Percentiles rank a stretch among this genome's conserved stretches.
Evolutionary conservation across 2,329 filamentous ascomycete genomes (phyloP).

Genomic region (Colletotrichum neosansevieriae): DNA sequence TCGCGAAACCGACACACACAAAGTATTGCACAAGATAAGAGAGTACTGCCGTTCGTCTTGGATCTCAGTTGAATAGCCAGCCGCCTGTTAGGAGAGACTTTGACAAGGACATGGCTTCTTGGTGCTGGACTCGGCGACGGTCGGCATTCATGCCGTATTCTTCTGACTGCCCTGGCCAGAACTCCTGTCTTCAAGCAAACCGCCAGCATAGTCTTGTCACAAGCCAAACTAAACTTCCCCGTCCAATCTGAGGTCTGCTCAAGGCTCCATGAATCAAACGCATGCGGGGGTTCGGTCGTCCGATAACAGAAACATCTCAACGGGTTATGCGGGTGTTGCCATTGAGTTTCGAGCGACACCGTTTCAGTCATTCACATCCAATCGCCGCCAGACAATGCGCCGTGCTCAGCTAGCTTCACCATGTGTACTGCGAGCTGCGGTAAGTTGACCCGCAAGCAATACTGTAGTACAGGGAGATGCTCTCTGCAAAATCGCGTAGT

Average conservation of each 20-base stretch:
- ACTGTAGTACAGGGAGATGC: neutral
- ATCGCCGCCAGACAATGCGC: too few relatives aligned
- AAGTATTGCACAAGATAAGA: neutral
- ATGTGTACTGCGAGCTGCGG: too few relatives aligned
- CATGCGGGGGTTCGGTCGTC: neutral
- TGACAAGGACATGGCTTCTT: too few relatives aligned
- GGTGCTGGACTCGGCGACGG: neutral
- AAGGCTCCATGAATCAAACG: neutral
- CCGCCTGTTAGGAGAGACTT: too few relatives aligned
- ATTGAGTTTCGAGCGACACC: conserved; percentile 10
- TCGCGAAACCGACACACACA: too few relatives aligned
- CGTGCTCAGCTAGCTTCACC: too few relatives aligned
- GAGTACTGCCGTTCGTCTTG: neutral
- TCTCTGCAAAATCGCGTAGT: neutral
- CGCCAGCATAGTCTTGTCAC: neutral
- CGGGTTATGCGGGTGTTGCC: conserved; percentile 7
- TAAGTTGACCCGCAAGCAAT: neutral
- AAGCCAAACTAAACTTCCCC: neutral
- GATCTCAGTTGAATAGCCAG: neutral
- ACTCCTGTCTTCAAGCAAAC: neutral
- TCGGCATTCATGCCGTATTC: neutral
- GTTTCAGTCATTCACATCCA: neutral
- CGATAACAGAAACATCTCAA: neutral
- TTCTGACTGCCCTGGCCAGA: neutral
- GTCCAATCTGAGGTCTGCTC: neutral